These are phyloP conservation scores for Royoungia palumana DNA, from an alignment of 768 basidiomycete genomes.

Conservation along the genomic window DNA sequence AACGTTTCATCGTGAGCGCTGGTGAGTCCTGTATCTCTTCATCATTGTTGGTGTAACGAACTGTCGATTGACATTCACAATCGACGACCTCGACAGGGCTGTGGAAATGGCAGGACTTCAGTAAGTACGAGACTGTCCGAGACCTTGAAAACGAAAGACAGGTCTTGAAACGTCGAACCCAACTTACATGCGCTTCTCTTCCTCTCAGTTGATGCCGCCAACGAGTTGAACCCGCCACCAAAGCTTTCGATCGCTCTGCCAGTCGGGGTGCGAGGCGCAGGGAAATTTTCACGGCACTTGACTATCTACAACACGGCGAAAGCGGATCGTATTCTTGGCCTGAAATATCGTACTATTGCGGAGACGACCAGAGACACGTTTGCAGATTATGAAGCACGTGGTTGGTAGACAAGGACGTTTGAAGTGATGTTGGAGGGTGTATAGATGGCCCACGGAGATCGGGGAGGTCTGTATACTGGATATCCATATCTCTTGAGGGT, in stretches of 20 bases:
- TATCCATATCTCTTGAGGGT: no score
- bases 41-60: not conserved
- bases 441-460: no score
- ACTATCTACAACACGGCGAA: constrained; percentile 36
- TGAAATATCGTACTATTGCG: constrained; percentile 39
- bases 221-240: constrained; percentile 30
- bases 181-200: no score
- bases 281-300: constrained; percentile 25
- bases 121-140: constrained; percentile 10
- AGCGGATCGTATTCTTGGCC: constrained; percentile 37
- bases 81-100: constrained; percentile 7
- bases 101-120: constrained; percentile 33
- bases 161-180: no score
- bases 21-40: constrained; percentile 14
- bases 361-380: constrained; percentile 41
- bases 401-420: constrained; percentile 33
- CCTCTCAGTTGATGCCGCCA: constrained; percentile 37
- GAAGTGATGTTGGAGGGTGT: not conserved
- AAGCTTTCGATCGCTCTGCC: constrained; percentile 29
- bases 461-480: no score
- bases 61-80: not conserved
- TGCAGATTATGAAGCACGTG: constrained; percentile 41
- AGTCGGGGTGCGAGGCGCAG: constrained; percentile 34
- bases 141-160: not conserved
- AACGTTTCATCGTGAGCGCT: constrained; percentile 52